Conservation (phyloP, 2,329 filamentous ascomycete species). For the Trichophyton schoenleinii region DNA sequence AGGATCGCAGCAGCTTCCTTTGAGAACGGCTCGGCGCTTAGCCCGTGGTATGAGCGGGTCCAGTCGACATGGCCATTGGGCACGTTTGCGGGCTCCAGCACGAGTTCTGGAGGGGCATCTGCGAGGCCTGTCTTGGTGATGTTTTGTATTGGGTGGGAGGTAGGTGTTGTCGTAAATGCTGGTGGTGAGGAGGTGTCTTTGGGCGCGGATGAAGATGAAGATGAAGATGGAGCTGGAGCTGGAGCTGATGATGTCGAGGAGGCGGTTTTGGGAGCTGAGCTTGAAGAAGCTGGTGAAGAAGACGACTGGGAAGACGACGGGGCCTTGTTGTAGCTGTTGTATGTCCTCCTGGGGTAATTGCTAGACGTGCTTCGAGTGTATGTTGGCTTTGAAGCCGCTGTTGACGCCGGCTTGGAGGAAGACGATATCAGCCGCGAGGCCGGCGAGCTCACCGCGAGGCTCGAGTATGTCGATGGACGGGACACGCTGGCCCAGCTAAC, state of each 20-base stretch:
- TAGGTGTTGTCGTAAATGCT: slow-evolving; percentile 1
- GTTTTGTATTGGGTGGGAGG: slow-evolving; percentile 19
- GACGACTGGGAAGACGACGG: neutral
- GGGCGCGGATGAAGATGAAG: neutral
- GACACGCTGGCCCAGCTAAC: neutral
- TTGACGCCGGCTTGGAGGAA: slow-evolving; percentile 10
- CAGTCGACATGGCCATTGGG: slow-evolving; percentile 53
- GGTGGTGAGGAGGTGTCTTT: slow-evolving; percentile 2
- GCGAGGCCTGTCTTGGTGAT: slow-evolving; percentile 28
- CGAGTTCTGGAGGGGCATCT: slow-evolving; percentile 25
- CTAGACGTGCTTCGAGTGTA: slow-evolving; percentile 1
- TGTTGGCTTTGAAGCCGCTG: neutral
- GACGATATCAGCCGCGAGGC: neutral
- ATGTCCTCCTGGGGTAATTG: neutral
- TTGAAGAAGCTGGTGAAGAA: neutral
- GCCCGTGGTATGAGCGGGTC: slow-evolving; percentile 70
- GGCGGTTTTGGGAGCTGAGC: neutral
- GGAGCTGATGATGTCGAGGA: too few relatives aligned
- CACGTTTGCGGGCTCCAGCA: slow-evolving; percentile 7
- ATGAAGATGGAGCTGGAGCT: neutral
- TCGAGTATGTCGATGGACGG: neutral
- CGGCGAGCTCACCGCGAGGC: neutral
- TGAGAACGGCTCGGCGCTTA: slow-evolving; percentile 58
- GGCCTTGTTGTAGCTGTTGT: slow-evolving; percentile 3
- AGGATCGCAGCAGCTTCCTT: slow-evolving; percentile 57